phyloP scores from a whole-genome alignment of 2,329 filamentous ascomycete genomes.

The Colletotrichum sp. region DNA sequence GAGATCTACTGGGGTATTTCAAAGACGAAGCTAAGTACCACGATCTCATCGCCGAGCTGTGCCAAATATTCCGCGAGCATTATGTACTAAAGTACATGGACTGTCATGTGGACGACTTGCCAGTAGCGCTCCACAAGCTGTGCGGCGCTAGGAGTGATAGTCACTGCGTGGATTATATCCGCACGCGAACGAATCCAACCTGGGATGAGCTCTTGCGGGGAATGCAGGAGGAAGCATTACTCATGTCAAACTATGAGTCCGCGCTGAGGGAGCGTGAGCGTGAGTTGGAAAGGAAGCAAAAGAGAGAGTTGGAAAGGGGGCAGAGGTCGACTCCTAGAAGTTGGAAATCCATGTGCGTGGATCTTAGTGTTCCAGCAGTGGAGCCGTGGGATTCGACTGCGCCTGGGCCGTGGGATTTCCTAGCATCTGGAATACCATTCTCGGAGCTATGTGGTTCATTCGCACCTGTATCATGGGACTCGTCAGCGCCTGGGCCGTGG shows the following conservation, averaged over 20 bases:
- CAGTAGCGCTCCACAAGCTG: neutral
- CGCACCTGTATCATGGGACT: neutral
- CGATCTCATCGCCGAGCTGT: neutral
- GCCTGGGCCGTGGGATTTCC: neutral
- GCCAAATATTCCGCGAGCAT: neutral
- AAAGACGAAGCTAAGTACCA: neutral
- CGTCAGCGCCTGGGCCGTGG: neutral
- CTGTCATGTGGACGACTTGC: neutral
- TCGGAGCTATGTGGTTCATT: neutral
- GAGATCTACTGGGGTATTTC: neutral
- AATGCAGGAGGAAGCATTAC: neutral
- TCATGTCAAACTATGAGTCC: neutral
- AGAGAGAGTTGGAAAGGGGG: neutral
- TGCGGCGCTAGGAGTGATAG: neutral
- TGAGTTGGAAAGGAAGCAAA: no score
- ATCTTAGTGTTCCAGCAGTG: neutral
- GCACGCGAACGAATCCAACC: neutral
- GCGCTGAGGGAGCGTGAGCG: no score
- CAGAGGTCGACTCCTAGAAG: neutral
- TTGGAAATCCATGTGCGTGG: neutral
- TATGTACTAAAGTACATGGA: neutral
- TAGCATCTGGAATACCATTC: neutral
- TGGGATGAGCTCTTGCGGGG: neutral
- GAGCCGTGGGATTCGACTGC: neutral
- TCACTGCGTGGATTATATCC: neutral